A percentile compares a stretch with the other conserved stretches of the same genome.
Evolutionary conservation across 176 grass and related monocot genomes (phyloP).

Genomic region (Coix lacrymajobi): DNA sequence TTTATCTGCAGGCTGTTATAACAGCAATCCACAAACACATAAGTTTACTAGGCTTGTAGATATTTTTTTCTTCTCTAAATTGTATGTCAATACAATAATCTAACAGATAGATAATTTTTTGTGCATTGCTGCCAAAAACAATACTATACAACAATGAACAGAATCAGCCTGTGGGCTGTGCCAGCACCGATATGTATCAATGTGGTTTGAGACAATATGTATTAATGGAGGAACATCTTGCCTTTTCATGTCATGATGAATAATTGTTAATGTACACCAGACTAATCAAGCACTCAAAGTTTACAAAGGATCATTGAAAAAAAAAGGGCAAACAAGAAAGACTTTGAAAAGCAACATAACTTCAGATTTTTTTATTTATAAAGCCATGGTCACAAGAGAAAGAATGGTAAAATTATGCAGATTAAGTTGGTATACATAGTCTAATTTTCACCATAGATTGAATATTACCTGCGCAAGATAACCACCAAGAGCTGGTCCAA

Average conservation of each 20-base stretch:
- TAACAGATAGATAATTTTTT: background rate
- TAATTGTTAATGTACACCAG: background rate
- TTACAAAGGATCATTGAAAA: background rate
- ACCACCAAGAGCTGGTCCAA: conserved; percentile 71
- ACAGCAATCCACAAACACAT: conserved; percentile 17
- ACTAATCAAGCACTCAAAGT: background rate
- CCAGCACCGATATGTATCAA: background rate
- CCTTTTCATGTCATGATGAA: background rate
- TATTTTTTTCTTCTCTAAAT: background rate
- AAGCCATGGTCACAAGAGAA: background rate
- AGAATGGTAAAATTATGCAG: conserved; percentile 5
- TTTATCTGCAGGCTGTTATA: conserved; percentile 61
- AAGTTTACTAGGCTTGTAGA: background rate
- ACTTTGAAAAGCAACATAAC: background rate
- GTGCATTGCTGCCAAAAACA: background rate
- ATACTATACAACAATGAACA: background rate
- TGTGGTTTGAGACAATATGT: conserved; percentile 5
- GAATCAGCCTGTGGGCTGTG: background rate
- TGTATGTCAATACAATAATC: background rate
- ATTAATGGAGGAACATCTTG: background rate
- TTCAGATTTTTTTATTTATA: background rate
- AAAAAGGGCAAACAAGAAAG: background rate
- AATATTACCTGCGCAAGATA: conserved; percentile 56
- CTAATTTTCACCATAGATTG: background rate
- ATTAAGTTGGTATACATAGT: background rate